These are phyloP conservation scores for Suillus luteus DNA, from an alignment of 768 basidiomycete genomes.

Conservation along the genomic window DNA sequence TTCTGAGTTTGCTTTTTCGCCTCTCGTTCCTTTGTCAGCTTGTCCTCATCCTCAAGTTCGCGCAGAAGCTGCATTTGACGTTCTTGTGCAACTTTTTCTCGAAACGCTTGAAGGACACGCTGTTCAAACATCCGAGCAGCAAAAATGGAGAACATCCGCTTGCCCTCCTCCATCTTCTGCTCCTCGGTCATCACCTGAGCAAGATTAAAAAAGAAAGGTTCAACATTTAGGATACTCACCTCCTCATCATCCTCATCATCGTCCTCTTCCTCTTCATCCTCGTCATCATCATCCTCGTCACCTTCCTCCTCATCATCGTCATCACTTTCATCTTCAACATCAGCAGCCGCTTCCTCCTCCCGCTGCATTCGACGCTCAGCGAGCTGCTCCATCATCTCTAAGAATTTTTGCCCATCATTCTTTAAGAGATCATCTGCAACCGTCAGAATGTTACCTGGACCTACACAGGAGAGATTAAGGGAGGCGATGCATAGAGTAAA, in stretches of 20 bases:
- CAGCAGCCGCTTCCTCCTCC: constrained; percentile 70
- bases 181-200: constrained; percentile 83
- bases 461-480: constrained; percentile 38
- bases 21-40: constrained; percentile 81
- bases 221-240: constrained; percentile 33
- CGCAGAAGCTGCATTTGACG: constrained; percentile 90
- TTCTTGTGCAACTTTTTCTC: constrained; percentile 96
- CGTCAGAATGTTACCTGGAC: constrained; percentile 92
- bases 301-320: constrained; percentile 61
- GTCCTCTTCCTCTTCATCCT: constrained; percentile 63
- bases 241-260: constrained; percentile 49
- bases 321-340: constrained; percentile 62
- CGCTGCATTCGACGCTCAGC: constrained; percentile 92
- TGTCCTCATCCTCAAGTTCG: constrained; percentile 96
- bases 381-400: constrained; percentile 99
- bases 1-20: constrained; percentile 90
- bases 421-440: constrained; percentile 98
- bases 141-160: constrained; percentile 99
- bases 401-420: constrained; percentile 98
- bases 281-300: constrained; percentile 65
- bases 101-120: constrained; percentile 93
- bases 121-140: constrained; percentile 99
- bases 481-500: constrained; percentile 7
- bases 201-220: constrained; percentile 13
- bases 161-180: constrained; percentile 99